Conservation (phyloP, 257 asterid genomes). For the Haberlea rhodopensis region DNA sequence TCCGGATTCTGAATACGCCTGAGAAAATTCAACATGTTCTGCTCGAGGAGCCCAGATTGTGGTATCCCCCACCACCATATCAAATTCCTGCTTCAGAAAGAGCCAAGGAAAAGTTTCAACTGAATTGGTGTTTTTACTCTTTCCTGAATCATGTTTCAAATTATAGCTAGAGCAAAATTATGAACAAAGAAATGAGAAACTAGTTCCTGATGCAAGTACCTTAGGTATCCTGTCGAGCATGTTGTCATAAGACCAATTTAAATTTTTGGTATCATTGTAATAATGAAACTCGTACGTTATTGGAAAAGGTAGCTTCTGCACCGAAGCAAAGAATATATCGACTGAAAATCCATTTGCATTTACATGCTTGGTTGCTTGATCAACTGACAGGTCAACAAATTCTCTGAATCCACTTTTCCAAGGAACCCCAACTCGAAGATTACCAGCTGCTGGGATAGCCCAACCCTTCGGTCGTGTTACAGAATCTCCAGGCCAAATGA, state of each 20-base stretch:
- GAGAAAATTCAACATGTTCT: constrained; percentile 39
- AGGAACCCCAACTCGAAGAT: constrained; percentile 53
- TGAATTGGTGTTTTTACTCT: not conserved
- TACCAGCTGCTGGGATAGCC: constrained; percentile 39
- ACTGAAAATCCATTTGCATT: constrained; percentile 47
- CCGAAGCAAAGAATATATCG: constrained; percentile 46
- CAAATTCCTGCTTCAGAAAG: constrained; percentile 30
- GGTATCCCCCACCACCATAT: constrained; percentile 57
- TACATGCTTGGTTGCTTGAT: constrained; percentile 23
- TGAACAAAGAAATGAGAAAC: not conserved
- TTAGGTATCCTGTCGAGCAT: constrained; percentile 38
- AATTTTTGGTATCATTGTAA: constrained; percentile 23
- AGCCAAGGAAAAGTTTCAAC: not conserved
- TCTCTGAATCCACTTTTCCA: constrained; percentile 48
- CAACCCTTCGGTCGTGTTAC: constrained; percentile 44
- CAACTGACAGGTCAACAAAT: constrained; percentile 33
- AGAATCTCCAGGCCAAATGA: constrained; percentile 75
- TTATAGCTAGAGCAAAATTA: no score
- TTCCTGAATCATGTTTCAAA: no score
- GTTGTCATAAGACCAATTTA: constrained; percentile 33
- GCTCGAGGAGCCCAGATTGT: constrained; percentile 56
- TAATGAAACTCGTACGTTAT: constrained; percentile 24
- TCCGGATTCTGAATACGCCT: constrained; percentile 63
- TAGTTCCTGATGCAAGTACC: constrained; percentile 24
- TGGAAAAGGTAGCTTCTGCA: constrained; percentile 32